Evolutionary conservation across 331 rosid genomes (phyloP), one percentile per base, ranked within the genome.

Genomic region (Acacia pycnantha): DNA sequence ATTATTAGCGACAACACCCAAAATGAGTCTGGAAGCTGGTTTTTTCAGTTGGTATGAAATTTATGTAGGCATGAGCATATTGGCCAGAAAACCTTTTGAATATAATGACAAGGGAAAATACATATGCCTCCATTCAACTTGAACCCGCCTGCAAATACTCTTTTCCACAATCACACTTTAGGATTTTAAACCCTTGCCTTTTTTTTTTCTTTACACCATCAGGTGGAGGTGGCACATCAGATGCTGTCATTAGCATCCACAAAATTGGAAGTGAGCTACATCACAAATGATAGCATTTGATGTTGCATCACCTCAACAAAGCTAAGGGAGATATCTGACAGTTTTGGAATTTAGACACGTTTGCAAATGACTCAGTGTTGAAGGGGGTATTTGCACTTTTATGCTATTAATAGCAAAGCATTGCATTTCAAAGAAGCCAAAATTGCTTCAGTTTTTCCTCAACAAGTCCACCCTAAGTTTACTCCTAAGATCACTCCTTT

Each of bases 21-120:
- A 72, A 27, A 70, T 16, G 41, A 72, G 26, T 44, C 4, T 46
- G 59, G 76, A 26, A 26, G 26, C 43, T 71, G 24, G 14, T 6
- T 26, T 43, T 72, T 47, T 18, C 59, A 71, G 19, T 26, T 13
- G 16, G 18, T 41, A 15, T 11, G 41, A 71, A 98, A 94, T 97
- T 98, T 94, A 56, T 2, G 24, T n/a, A 58, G 65, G 65, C 65
- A 22, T 22, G 5, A 58, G 29, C 65, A 58, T 58, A n/a, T 58
- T 58, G 65, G 16, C 31, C 29, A 22, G 65, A 58, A 58, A 46
- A 5, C 41, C 31, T 40, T 11, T 43, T 11, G 10, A 40, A 41
- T 41, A 22, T 70, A n/a, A 70, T 12, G 51, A 41, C 2, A 18
- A 37, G n/a, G 44, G 4, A 65, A 65, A 65, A 33, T 18, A 16